phyloP scores from a whole-genome alignment of 805 yeast species.

The Yarrowia porcina region DNA sequence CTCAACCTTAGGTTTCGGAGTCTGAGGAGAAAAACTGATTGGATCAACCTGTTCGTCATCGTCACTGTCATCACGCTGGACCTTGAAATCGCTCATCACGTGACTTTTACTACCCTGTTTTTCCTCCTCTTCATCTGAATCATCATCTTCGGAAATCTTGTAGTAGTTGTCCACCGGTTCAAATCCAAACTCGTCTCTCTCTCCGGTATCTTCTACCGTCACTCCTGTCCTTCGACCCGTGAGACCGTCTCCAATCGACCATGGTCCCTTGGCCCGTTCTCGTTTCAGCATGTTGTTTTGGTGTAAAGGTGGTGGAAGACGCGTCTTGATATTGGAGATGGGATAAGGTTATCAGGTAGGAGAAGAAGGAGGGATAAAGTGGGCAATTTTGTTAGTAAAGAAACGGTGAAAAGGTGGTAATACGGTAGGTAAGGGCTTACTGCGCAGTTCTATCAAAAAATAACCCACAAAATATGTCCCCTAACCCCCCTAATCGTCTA shows the following conservation, averaged over 20 bases:
- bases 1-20: neutral
- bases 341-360: neutral
- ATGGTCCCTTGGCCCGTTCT: neutral
- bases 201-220: constrained; percentile 1
- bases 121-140: neutral
- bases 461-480: too few relatives aligned
- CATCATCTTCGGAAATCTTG: neutral
- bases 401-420: too few relatives aligned
- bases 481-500: too few relatives aligned
- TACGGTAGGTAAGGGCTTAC: too few relatives aligned
- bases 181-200: constrained; percentile 3
- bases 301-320: neutral
- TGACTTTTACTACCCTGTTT: neutral
- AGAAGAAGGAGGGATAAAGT: too few relatives aligned
- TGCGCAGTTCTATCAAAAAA: too few relatives aligned
- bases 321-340: neutral
- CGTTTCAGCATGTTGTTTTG: constrained; percentile 5
- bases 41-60: neutral
- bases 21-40: neutral
- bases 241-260: neutral
- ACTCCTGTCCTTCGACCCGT: constrained; percentile 15
- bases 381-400: too few relatives aligned
- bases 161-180: neutral
- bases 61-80: constrained; percentile 5
- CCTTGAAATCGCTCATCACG: neutral